Conservation (phyloP, 2,329 filamentous ascomycete species). For the Diplodia corticola region DNA sequence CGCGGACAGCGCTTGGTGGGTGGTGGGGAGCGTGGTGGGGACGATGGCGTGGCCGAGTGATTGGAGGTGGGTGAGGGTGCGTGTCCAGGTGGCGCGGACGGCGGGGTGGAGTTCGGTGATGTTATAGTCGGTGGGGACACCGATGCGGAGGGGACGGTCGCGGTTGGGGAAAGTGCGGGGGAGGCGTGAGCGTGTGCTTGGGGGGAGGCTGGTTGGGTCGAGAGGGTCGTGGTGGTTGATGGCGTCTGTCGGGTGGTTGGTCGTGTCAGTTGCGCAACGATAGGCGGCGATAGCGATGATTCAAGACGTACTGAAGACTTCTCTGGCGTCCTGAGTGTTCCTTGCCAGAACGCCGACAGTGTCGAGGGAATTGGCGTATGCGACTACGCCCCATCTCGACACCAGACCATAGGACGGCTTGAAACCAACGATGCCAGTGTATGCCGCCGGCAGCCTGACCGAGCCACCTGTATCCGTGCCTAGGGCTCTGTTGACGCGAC, state of each 20-base stretch:
- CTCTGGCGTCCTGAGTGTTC: conserved; percentile 50
- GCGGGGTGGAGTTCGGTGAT: conserved; percentile 72
- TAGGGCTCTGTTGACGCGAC: conserved; percentile 56
- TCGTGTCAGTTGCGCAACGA: neutral
- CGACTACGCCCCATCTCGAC: conserved; percentile 81
- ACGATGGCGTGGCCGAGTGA: conserved; percentile 69
- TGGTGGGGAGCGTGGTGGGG: conserved; percentile 78
- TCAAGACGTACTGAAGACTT: conserved; percentile 39
- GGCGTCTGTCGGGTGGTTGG: conserved; percentile 38
- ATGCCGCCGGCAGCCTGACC: conserved; percentile 82
- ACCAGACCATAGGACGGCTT: conserved; percentile 90
- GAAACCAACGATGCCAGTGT: conserved; percentile 79
- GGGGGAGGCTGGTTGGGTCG: conserved; percentile 73
- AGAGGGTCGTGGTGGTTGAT: conserved; percentile 63
- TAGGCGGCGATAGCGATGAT: too few species aligned
- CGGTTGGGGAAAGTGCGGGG: neutral
- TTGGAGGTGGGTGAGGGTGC: conserved; percentile 61
- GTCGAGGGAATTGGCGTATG: conserved; percentile 90
- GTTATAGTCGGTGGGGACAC: conserved; percentile 77
- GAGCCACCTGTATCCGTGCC: conserved; percentile 95
- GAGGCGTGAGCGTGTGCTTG: conserved; percentile 53
- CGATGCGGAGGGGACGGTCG: conserved; percentile 50
- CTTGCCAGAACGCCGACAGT: conserved; percentile 77
- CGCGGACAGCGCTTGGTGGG: conserved; percentile 80
- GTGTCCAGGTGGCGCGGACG: conserved; percentile 70